Percentiles rank a stretch among this genome's conserved stretches.
phyloP scores from a whole-genome alignment of 164 flowering plant species.

The Macadamia integrifolia region DNA sequence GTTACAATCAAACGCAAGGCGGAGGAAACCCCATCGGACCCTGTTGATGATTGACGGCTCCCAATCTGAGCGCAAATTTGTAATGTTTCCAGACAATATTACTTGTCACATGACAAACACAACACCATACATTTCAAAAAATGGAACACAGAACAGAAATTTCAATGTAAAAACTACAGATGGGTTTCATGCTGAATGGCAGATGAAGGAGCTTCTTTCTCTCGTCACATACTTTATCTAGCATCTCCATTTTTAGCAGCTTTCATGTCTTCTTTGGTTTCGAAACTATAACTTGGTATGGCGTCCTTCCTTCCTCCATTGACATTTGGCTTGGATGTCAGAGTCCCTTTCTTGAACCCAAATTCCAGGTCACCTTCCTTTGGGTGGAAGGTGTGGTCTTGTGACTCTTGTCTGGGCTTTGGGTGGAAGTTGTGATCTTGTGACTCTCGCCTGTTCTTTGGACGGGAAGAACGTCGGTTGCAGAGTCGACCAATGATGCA shows the following conservation, averaged over 20 bases:
- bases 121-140: not conserved
- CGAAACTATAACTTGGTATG: slow-evolving; percentile 13
- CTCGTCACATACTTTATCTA: slow-evolving; percentile 11
- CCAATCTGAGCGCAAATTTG: not conserved
- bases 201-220: slow-evolving; percentile 4
- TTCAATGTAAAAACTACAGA: not conserved
- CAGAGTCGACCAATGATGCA: slow-evolving; percentile 66
- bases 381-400: slow-evolving; percentile 10
- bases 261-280: slow-evolving; percentile 15
- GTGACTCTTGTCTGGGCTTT: slow-evolving; percentile 4
- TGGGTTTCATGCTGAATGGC: not conserved
- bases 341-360: slow-evolving; percentile 36
- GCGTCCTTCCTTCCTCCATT: slow-evolving; percentile 14
- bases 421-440: slow-evolving; percentile 5
- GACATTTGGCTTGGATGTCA: slow-evolving; percentile 15
- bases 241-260: slow-evolving; percentile 13
- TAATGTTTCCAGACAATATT: not conserved
- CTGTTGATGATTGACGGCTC: slow-evolving; percentile 68
- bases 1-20: slow-evolving; percentile 71
- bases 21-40: slow-evolving; percentile 77
- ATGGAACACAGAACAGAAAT: not conserved
- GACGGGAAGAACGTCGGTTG: slow-evolving; percentile 22
- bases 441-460: not conserved
- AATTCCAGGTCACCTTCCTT: slow-evolving; percentile 27
- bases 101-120: slow-evolving; percentile 3